These are phyloP conservation scores for Miscanthus sacchariflorus DNA, from an alignment of 202 grass and related monocot genomes.

Conservation along the genomic window DNA sequence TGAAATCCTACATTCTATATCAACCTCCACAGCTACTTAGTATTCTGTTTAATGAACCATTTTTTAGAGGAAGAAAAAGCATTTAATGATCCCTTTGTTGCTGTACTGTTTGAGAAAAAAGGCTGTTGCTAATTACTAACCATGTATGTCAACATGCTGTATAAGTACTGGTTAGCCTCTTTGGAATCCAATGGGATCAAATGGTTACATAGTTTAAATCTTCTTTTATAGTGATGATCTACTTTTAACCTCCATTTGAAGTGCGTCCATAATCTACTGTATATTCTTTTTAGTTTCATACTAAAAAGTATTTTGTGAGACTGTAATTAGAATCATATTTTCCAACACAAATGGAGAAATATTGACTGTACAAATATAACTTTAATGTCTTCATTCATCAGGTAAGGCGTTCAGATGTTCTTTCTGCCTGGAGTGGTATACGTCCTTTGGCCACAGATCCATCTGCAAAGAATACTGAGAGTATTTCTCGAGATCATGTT, in stretches of 20 bases:
- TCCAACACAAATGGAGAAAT: neutral
- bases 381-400: constrained; percentile 42
- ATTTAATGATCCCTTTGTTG: too few relatives aligned
- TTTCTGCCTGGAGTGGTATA: constrained; percentile 97
- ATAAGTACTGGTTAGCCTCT: neutral
- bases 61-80: constrained; percentile 26
- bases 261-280: neutral
- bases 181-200: constrained; percentile 1
- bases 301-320: neutral
- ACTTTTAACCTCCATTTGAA: neutral
- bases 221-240: neutral
- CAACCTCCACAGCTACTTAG: neutral
- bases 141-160: constrained; percentile 3
- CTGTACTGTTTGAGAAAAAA: too few relatives aligned
- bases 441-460: constrained; percentile 87
- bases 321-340: neutral
- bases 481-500: constrained; percentile 96
- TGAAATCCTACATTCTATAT: constrained; percentile 13
- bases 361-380: constrained; percentile 11
- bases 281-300: constrained; percentile 17
- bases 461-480: constrained; percentile 92
- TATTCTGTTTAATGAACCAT: neutral
- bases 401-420: constrained; percentile 95
- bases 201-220: neutral
- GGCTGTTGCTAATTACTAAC: too few relatives aligned